These are phyloP conservation scores for Styphnolobium japonicum DNA, from an alignment of 306 rosid genomes.

Conservation along the genomic window DNA sequence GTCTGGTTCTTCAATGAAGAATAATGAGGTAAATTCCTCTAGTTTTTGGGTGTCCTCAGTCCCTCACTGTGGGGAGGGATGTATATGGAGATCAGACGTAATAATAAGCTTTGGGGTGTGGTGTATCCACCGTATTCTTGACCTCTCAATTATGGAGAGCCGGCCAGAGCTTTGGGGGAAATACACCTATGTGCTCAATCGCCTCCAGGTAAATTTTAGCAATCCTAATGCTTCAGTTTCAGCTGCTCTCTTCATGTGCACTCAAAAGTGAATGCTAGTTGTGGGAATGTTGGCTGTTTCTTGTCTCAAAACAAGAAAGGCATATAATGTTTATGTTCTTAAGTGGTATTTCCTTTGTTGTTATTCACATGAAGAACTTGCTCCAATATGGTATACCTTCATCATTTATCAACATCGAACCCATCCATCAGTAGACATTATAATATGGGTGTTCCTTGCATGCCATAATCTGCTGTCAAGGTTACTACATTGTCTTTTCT, in stretches of 20 bases:
- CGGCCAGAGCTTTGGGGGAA: constrained; percentile 99
- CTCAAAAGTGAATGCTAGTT: not conserved
- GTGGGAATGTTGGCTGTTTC: not conserved
- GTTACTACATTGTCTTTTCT: not conserved
- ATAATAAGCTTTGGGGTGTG: constrained; percentile 94
- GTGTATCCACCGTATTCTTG: constrained; percentile 95
- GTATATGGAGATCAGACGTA: constrained; percentile 81
- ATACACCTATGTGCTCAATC: constrained; percentile 90
- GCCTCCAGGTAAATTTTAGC: constrained; percentile 75
- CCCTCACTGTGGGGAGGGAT: constrained; percentile 89
- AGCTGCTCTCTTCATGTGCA: not conserved
- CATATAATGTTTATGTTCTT: not conserved
- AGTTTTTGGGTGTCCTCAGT: constrained; percentile 53
- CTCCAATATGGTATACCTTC: not conserved
- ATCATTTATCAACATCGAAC: not conserved
- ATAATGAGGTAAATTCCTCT: constrained; percentile 35
- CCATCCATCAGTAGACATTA: not conserved
- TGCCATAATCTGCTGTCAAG: not conserved
- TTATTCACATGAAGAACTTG: not conserved
- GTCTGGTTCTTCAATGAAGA: constrained; percentile 44
- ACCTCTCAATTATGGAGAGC: constrained; percentile 90
- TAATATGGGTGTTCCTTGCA: not conserved
- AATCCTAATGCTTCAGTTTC: not conserved
- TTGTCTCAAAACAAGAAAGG: not conserved
- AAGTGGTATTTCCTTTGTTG: not conserved